Base-by-base conservation (phyloP, 2,329 filamentous ascomycete genomes). In the Colletotrichum phormii region DNA sequence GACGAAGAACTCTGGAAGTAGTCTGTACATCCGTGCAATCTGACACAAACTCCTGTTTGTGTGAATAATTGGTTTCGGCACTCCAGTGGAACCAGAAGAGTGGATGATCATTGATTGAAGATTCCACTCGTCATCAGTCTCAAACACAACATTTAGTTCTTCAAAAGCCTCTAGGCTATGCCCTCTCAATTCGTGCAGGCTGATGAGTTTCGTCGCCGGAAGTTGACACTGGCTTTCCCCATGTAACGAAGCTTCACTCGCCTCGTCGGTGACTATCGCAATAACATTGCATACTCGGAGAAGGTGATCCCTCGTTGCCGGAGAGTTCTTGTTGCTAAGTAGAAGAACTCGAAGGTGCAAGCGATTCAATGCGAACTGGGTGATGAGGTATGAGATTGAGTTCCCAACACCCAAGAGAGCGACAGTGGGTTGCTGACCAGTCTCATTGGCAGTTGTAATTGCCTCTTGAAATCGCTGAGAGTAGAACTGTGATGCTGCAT, bases 61-160 rank as follows among this genome's bases (percentile, higher is more conserved):
- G 12, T 72, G 69, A 1, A 68, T 68, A 6, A 72, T 62, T 3
- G 69, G 64, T 31, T 72, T 72, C 4, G 69, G 69, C 8, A 68
- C 65, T 1, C 69, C 64, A 1, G 69, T 72, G 4, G 69, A 72
- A 12, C 69, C 69, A 11, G 69, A 72, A 2, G 69, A 72, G 9
- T 72, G 69, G n/a, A 72, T 72, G 2, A 72, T 72, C 64, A 68
- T 72, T 2, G 69, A 55, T 6, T 72, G 69, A 9, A 68, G 8
- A 24, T 68, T 72, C 69, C 69, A 72, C 12, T 68, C 64, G 11
- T 72, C 69, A 5, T n/a, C 26, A 24, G 64, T 35, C 29, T 68
- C 58, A 6, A 63, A 72, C 1, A 8, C 24, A 0, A 18, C 5
- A 6, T 5, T 3, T 3, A 22, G 22, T 22, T 29, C 18, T 5